Percentiles rank a stretch among this genome's conserved stretches.
Conservation (phyloP, 345 rosid genomes). For the Pugionium dolabratum region DNA sequence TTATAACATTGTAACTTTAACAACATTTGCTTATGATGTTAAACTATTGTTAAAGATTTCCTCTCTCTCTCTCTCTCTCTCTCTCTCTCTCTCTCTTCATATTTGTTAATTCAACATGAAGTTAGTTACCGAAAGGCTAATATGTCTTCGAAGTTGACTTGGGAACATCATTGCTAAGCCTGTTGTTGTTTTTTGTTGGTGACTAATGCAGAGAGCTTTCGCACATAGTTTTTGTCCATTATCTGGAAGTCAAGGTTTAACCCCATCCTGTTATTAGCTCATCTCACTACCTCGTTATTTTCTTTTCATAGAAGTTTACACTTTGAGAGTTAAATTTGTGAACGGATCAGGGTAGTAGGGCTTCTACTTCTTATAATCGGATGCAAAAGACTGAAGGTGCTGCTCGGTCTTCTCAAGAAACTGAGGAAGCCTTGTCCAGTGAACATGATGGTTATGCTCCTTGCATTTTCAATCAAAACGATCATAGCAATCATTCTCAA, state of each 20-base stretch:
- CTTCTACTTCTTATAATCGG: conserved; percentile 55
- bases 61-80: background rate
- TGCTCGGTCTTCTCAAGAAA: conserved; percentile 49
- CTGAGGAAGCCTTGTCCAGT: conserved; percentile 45
- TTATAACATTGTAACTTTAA: background rate
- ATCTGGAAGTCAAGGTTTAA: conserved; percentile 80
- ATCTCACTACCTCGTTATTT: background rate
- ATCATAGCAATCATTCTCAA: conserved; percentile 52
- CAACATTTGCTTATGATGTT: conserved; percentile 11
- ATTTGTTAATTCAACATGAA: background rate
- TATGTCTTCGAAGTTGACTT: background rate
- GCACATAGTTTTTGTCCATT: conserved; percentile 90
- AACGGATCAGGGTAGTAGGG: conserved; percentile 58
- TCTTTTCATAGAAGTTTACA: background rate
- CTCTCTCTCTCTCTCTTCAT: background rate
- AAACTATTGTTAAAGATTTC: background rate
- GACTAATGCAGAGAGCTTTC: conserved; percentile 67
- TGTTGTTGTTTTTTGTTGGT: conserved; percentile 30
- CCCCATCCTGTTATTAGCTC: conserved; percentile 15
- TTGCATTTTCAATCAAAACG: conserved; percentile 49
- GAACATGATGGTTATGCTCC: conserved; percentile 62
- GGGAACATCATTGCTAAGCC: conserved; percentile 19
- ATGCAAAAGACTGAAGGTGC: conserved; percentile 53
- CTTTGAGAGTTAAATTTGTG: conserved; percentile 3
- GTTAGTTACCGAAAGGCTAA: background rate